Evolutionary conservation across 108 stramenopile species (phyloP), one percentile per base, ranked within the genome.

Genomic region (Cyclotella kingstonii): DNA sequence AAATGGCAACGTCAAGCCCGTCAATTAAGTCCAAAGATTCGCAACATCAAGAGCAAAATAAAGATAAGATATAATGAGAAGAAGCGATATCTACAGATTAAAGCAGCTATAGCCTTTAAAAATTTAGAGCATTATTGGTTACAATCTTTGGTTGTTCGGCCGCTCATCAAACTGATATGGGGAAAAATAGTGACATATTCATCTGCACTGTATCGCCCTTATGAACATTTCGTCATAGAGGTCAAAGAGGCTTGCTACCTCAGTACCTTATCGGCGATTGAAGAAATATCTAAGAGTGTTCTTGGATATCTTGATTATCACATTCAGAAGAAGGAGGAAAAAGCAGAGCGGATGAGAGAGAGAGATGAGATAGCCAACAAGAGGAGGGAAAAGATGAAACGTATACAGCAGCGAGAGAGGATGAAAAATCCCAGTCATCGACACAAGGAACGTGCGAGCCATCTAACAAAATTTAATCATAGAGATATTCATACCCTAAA

Each of bases 181-280:
- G 43, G 25, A 7, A 43, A 44, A 17, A 28, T 59, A 29, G 17
- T 30, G 10, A 29, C 5, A 22, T 45, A 30, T 17, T 25, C 57
- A 30, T 17, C 11, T 15, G 15, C 43, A 4, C 17, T 59, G 4
- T 59, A 59, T 45, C 43, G 21, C 18, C 57, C 28, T 7, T 45
- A 44, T 18, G 23, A 59, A 59, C 57, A 42, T 7, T 11, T 38
- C 5, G 22, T 59, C 10, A 45, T 31, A 17, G 57, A 59, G 4
- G 34, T 45, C 1, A 59, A 31, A 30, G 14, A 44, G 5, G 8
- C 57, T 6, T 45, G 30, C 34, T 43, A 45, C 10, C 43, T 59
- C 28, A 44, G 43, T 22, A n/a, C 57, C 14, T 30, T 59, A 22
- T 59, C 57, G 15, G 43, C 43, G 3, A 31, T 59, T 45, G 57